Evolutionary conservation across 352 stramenopile species (phyloP).

Genomic region (Phytophthora melonis): DNA sequence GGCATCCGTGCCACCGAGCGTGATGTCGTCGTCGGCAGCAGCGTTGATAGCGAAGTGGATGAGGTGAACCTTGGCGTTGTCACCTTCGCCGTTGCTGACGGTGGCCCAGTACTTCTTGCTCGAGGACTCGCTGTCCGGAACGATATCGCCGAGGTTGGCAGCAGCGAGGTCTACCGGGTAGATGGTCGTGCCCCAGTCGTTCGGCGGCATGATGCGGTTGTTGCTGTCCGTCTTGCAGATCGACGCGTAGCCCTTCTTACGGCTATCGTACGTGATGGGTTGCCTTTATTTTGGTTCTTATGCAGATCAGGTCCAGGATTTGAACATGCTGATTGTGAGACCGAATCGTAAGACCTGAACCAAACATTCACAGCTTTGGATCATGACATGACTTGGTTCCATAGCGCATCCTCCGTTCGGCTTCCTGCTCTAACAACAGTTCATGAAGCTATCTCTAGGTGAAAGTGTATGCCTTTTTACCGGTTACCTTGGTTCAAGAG

Average conservation of each 20-base stretch:
- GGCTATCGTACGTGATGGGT: conserved; percentile 58
- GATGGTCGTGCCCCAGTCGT: conserved; percentile 53
- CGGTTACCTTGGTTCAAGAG: too few species aligned
- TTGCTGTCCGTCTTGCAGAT: conserved; percentile 73
- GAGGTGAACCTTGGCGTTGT: conserved; percentile 52
- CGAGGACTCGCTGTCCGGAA: conserved; percentile 34
- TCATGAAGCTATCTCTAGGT: too few species aligned
- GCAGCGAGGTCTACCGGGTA: conserved; percentile 56
- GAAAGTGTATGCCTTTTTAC: too few species aligned
- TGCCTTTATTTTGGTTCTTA: too few species aligned
- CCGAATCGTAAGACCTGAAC: too few species aligned
- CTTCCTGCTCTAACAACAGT: too few species aligned
- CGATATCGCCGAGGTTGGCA: conserved; percentile 61
- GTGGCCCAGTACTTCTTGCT: conserved; percentile 62
- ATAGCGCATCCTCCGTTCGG: too few species aligned
- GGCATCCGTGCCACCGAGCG: conserved; percentile 44
- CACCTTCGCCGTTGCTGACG: conserved; percentile 44
- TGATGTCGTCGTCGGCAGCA: conserved; percentile 50
- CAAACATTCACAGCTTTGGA: too few species aligned
- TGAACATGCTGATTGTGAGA: too few species aligned
- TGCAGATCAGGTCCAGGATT: too few species aligned
- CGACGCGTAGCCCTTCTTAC: conserved; percentile 45
- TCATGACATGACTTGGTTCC: too few species aligned
- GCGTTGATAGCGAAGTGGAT: conserved; percentile 60
- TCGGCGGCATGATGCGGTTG: conserved; percentile 67